Evolutionary conservation across 495 filamentous ascomycete genomes (phyloP), one percentile per base, ranked within the genome.

Genomic region (Bacidia gigantensis): DNA sequence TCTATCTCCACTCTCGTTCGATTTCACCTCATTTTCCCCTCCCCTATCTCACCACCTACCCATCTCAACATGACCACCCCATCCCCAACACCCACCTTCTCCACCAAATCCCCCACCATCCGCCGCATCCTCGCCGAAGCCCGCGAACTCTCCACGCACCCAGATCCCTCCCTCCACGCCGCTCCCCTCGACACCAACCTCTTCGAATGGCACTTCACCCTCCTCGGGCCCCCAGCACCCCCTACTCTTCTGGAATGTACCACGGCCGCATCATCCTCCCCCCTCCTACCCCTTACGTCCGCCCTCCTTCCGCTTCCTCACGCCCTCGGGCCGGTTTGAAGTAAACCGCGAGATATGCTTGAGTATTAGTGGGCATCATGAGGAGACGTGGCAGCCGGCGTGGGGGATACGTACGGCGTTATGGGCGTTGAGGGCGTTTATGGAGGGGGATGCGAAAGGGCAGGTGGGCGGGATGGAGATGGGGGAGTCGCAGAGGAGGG

Each of bases 151-250:
- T 75, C 83, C 60, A 71, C 70, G 59, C 72, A 82, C 49, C 57
- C 63, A 0, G 57, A 59, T 35, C 49, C 64, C 7, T 62, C 62
- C 22, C 84, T 86, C 68, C 77, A 82, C 60, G 92, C 92, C 42
- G 63, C 75, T 2, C 92, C 92, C 1, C 76, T 88, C 57, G 87
- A 95, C 60, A 68, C 77, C 44, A 87, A 95, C 70, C 84, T 98
- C 55, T 94, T 95, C 72, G 90, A 96, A 71, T 98, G 92, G 92
- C 92, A 98, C 76, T 98, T 98, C 76, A 98, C 92, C 0, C 70
- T 98, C n/a, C 78, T 80, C 46, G 92, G 92, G 0, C 92, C 92
- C 0, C 92, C 92, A 0, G 75, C 10, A 77, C 79, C n/a, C 75
- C 84, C 26, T 98, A 90, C 73, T 73, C 79, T 18, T 58, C 62